Evolutionary conservation across 2,329 filamentous ascomycete genomes (phyloP).

Genomic region (Parastagonospora avenae): DNA sequence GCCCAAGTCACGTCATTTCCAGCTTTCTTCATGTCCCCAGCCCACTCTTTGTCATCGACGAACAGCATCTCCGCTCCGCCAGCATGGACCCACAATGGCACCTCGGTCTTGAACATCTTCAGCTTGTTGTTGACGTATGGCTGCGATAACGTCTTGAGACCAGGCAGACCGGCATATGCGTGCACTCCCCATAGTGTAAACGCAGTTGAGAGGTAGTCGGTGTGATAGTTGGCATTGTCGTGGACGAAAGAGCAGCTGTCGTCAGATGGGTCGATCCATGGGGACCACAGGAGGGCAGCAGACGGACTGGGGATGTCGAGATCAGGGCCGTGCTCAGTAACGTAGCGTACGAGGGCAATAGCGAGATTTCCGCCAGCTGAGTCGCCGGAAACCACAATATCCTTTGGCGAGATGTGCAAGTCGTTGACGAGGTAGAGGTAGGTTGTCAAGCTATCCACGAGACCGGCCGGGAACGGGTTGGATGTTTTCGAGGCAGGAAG

Average conservation of each 20-base stretch:
- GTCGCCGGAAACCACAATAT: constrained; percentile 56
- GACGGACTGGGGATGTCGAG: constrained; percentile 42
- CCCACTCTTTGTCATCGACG: constrained; percentile 47
- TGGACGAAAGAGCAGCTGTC: constrained; percentile 28
- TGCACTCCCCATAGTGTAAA: constrained; percentile 53
- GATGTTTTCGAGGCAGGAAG: constrained; percentile 41
- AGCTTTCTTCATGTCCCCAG: constrained; percentile 42
- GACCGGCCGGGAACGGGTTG: constrained; percentile 57
- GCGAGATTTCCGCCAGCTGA: constrained; percentile 57
- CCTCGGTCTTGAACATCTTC: constrained; percentile 46
- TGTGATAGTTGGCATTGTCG: constrained; percentile 40
- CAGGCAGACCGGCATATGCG: constrained; percentile 37
- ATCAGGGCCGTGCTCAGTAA: constrained; percentile 47
- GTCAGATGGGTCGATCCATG: constrained; percentile 49
- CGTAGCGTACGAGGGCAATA: constrained; percentile 54
- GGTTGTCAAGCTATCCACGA: constrained; percentile 56
- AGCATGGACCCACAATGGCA: constrained; percentile 50
- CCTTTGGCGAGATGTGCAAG: constrained; percentile 45
- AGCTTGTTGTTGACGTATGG: constrained; percentile 49
- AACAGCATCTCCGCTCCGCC: constrained; percentile 52
- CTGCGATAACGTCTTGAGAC: constrained; percentile 9
- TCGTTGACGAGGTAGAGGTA: constrained; percentile 54
- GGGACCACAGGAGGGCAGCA: constrained; percentile 51
- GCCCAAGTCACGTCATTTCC: constrained; percentile 52
- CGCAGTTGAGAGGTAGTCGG: constrained; percentile 49